A percentile compares a stretch with the other conserved stretches of the same genome.
Evolutionary conservation across 2,329 filamentous ascomycete genomes (phyloP).

Genomic region (Pseudogymnoascus sp.): DNA sequence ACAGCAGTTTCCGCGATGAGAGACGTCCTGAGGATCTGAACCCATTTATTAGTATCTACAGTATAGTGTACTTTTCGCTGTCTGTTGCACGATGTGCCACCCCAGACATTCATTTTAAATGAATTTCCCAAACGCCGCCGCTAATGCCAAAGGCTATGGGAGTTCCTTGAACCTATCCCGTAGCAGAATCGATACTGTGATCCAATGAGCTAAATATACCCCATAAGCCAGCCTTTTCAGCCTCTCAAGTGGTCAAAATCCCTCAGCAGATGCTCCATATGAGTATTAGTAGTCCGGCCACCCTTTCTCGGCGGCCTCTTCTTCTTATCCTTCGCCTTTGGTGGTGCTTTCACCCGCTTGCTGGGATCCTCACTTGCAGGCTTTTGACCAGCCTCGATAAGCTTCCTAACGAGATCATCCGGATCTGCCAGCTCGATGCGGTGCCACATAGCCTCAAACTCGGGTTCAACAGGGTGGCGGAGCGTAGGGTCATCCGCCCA

Average conservation of each 20-base stretch:
- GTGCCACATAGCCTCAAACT: slow-evolving; percentile 79
- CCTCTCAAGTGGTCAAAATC: slow-evolving; percentile 26
- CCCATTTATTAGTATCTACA: neutral
- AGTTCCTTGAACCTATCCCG: neutral
- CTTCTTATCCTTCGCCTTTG: slow-evolving; percentile 31
- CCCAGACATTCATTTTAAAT: neutral
- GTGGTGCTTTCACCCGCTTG: slow-evolving; percentile 28
- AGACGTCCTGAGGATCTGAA: neutral
- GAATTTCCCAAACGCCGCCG: neutral
- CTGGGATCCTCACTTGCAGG: slow-evolving; percentile 31
- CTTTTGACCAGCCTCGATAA: slow-evolving; percentile 31
- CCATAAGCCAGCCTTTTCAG: slow-evolving; percentile 3
- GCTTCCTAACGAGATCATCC: slow-evolving; percentile 33
- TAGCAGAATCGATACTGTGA: neutral
- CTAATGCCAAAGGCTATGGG: neutral
- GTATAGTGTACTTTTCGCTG: neutral
- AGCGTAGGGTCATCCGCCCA: slow-evolving; percentile 83
- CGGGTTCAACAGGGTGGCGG: slow-evolving; percentile 65
- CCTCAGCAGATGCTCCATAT: slow-evolving; percentile 29
- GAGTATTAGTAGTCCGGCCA: slow-evolving; percentile 29
- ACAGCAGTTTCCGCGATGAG: neutral
- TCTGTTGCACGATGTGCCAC: neutral
- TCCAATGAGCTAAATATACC: neutral
- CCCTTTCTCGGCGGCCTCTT: slow-evolving; percentile 28
- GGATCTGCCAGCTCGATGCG: slow-evolving; percentile 62